Conservation (phyloP, 2,329 filamentous ascomycete genomes). For the Mollisiaceae sp. region DNA sequence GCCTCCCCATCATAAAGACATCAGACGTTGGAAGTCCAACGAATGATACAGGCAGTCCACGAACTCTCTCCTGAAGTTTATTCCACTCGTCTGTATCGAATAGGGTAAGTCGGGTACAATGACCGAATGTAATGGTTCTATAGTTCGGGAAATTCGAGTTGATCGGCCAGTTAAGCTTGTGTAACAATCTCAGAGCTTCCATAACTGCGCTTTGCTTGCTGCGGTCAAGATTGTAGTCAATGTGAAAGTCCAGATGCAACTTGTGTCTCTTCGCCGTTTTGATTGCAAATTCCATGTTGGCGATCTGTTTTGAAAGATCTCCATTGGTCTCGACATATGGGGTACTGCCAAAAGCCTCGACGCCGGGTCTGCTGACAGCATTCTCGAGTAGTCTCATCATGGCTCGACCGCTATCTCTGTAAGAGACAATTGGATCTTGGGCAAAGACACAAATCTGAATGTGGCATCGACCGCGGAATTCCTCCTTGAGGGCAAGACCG, state of each 20-base stretch:
- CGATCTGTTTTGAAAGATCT: conserved; percentile 48
- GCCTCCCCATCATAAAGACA: conserved; percentile 71
- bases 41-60: conserved; percentile 64
- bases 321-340: conserved; percentile 68
- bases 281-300: conserved; percentile 69
- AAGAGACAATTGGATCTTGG: conserved; percentile 70
- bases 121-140: conserved; percentile 65
- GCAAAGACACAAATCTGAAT: conserved; percentile 75
- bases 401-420: conserved; percentile 51
- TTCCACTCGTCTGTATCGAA: conserved; percentile 56
- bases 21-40: conserved; percentile 74
- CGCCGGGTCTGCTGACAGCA: conserved; percentile 49
- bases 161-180: conserved; percentile 54
- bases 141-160: conserved; percentile 27
- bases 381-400: conserved; percentile 57
- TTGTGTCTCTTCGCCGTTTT: conserved; percentile 53
- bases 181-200: conserved; percentile 57
- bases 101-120: conserved; percentile 70
- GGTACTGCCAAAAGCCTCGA: conserved; percentile 69
- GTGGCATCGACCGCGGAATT: conserved; percentile 57
- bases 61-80: conserved; percentile 53
- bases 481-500: conserved; percentile 60
- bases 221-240: conserved; percentile 70
- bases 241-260: conserved; percentile 71
- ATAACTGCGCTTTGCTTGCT: conserved; percentile 56